Evolutionary conservation across 2,329 filamentous ascomycete genomes (phyloP).

Genomic region (Trichophyton verrucosum): DNA sequence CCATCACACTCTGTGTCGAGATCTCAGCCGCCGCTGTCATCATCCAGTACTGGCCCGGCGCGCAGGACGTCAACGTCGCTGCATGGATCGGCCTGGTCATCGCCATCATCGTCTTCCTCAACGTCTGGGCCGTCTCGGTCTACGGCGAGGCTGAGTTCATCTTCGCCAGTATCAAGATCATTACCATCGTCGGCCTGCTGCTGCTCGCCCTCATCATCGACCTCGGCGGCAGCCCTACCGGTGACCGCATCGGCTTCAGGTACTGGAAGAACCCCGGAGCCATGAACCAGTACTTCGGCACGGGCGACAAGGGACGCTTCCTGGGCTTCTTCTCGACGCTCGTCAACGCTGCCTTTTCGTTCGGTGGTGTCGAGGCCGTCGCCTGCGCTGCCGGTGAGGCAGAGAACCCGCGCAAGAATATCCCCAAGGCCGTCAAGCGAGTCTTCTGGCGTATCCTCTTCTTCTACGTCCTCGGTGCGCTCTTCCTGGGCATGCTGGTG

Average conservation of each 20-base stretch:
- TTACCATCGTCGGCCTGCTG: conserved; percentile 36
- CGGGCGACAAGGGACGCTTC: conserved; percentile 48
- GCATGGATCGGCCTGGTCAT: conserved; percentile 42
- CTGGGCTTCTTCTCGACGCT: conserved; percentile 47
- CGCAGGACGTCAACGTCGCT: conserved; percentile 23
- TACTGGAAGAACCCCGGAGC: conserved; percentile 60
- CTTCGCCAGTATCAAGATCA: conserved; percentile 41
- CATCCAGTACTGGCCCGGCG: conserved; percentile 47
- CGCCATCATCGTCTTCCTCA: conserved; percentile 48
- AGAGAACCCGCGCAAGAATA: conserved; percentile 39
- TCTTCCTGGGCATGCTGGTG: conserved; percentile 50
- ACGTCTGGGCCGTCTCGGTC: conserved; percentile 43
- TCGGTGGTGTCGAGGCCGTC: conserved; percentile 37
- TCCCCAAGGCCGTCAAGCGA: conserved; percentile 43
- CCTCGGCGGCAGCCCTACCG: conserved; percentile 48
- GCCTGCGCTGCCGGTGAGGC: conserved; percentile 46
- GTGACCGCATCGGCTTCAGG: conserved; percentile 49
- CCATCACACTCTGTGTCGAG: conserved; percentile 37
- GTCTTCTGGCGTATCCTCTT: conserved; percentile 45
- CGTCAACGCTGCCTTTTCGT: conserved; percentile 28
- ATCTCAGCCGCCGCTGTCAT: conserved; percentile 52
- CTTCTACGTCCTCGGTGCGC: conserved; percentile 46
- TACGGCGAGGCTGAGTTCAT: conserved; percentile 42
- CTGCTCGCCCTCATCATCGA: conserved; percentile 45
- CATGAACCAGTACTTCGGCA: conserved; percentile 52